These are phyloP conservation scores for Trichoderma endophyticum DNA, from an alignment of 2,329 filamentous ascomycete genomes.

Conservation along the genomic window DNA sequence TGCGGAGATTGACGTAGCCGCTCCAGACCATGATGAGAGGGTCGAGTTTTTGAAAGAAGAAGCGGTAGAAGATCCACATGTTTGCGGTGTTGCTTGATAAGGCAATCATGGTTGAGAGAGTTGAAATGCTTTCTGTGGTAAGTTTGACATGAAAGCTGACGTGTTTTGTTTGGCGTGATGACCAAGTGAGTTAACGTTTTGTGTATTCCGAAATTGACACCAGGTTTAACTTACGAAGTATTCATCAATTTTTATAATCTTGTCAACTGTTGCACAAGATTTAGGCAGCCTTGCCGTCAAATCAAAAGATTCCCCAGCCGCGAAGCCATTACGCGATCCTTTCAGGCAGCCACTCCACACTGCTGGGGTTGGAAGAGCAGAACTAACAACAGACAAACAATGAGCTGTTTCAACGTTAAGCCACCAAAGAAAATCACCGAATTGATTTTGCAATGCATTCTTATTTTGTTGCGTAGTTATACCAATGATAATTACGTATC, in stretches of 20 bases:
- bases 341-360: conserved; percentile 1
- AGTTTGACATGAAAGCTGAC: not conserved
- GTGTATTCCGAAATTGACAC: not conserved
- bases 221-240: not conserved
- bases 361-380: not conserved
- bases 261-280: not conserved
- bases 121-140: not conserved
- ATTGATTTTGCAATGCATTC: not conserved
- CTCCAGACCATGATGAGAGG: conserved; percentile 24
- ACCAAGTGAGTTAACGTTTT: not conserved
- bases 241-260: not conserved
- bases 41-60: conserved; percentile 26
- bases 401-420: not conserved
- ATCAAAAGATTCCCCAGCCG: not conserved
- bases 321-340: not conserved
- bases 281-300: not conserved
- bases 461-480: not conserved
- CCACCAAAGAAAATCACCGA: not conserved
- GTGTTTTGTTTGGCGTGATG: not conserved
- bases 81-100: not conserved
- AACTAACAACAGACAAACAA: not conserved
- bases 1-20: conserved; percentile 22
- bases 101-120: not conserved
- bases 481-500: not conserved
- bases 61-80: conserved; percentile 20